A percentile compares a stretch with the other conserved stretches of the same genome.
Conservation (phyloP, 2,329 filamentous ascomycete species). For the Blastomyces emzantsi region DNA sequence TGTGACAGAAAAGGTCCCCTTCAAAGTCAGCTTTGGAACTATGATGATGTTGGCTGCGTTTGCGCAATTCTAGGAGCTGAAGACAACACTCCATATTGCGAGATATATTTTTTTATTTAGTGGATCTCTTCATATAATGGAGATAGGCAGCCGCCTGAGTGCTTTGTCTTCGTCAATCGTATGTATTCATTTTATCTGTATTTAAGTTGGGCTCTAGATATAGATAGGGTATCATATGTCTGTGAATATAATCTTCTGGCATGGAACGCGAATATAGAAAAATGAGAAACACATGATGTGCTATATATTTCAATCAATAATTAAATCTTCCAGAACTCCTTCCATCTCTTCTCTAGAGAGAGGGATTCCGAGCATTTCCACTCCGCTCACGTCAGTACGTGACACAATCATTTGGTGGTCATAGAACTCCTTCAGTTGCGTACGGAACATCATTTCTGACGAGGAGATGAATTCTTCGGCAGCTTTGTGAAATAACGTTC, state of each 20-base stretch:
- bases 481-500: constrained; percentile 87
- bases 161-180: neutral
- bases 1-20: constrained; percentile 33
- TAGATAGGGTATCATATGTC: constrained; percentile 3
- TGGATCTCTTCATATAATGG: neutral
- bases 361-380: constrained; percentile 75
- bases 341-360: constrained; percentile 85
- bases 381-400: constrained; percentile 73
- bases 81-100: neutral
- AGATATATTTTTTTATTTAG: neutral
- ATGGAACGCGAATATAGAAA: neutral
- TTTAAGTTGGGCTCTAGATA: neutral
- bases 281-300: neutral
- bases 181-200: constrained; percentile 13
- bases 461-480: constrained; percentile 96
- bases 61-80: constrained; percentile 29
- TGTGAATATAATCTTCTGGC: constrained; percentile 1
- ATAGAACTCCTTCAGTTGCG: constrained; percentile 91
- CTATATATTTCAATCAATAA: constrained; percentile 26
- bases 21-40: constrained; percentile 40
- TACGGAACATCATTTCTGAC: constrained; percentile 91
- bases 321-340: constrained; percentile 69
- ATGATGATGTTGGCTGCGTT: constrained; percentile 40
- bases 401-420: constrained; percentile 97
- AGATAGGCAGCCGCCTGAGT: neutral